phyloP scores from a whole-genome alignment of 2,329 filamentous ascomycete genomes.

The Coniochaeta prunicola region DNA sequence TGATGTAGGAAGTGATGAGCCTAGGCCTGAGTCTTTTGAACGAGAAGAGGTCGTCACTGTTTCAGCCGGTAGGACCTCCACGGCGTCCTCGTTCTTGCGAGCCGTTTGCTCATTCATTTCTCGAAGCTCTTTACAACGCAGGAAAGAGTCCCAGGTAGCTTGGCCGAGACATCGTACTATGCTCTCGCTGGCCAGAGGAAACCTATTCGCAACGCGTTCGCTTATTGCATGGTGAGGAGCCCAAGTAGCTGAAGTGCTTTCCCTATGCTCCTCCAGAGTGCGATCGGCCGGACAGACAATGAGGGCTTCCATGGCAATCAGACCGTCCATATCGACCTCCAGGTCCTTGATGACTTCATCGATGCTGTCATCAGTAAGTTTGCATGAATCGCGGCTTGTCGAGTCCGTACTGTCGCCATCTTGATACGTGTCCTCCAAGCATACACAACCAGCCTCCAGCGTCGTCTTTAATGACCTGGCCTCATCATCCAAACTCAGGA shows the following conservation, averaged over 20 bases:
- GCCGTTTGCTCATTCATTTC: not conserved
- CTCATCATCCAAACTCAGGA: not conserved
- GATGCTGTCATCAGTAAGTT: not conserved
- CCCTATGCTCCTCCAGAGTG: not conserved
- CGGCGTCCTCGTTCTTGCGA: not conserved
- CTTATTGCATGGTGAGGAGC: not conserved
- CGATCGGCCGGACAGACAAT: not conserved
- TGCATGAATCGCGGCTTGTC: not conserved
- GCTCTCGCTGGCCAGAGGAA: not conserved
- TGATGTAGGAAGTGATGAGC: not conserved
- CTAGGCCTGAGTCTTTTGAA: not conserved
- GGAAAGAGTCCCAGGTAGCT: not conserved
- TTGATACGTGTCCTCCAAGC: not conserved
- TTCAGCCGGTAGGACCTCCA: not conserved
- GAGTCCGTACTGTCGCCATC: not conserved
- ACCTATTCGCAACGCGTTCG: not conserved
- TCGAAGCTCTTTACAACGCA: not conserved
- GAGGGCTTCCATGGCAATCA: not conserved
- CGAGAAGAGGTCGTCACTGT: not conserved
- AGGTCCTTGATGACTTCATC: not conserved
- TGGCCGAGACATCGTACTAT: not conserved
- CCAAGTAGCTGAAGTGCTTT: not conserved
- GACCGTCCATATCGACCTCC: not conserved
- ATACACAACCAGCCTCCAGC: not conserved
- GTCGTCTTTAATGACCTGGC: not conserved